phyloP scores from a whole-genome alignment of 495 filamentous ascomycete genomes.

The Hyaloscypha finlandica region DNA sequence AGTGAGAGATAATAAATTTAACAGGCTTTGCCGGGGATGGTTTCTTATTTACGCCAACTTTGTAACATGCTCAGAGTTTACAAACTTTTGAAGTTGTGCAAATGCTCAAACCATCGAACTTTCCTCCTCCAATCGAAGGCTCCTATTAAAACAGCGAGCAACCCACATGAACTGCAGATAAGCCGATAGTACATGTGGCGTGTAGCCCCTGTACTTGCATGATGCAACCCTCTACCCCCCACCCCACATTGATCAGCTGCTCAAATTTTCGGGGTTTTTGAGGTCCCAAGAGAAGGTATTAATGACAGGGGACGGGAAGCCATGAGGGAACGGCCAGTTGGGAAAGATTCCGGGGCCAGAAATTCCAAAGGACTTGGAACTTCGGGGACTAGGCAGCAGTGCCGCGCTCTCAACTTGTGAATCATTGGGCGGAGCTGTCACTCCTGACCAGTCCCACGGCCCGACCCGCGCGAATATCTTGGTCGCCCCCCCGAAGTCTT shows the following conservation, averaged over 20 bases:
- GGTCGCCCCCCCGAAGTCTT: neutral
- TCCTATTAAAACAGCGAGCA: conserved; percentile 5
- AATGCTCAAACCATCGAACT: neutral
- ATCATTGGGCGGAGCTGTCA: neutral
- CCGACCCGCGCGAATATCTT: neutral
- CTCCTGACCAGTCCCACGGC: neutral
- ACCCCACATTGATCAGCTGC: conserved; percentile 6
- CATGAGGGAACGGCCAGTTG: neutral
- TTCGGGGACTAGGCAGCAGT: neutral
- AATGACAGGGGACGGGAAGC: neutral
- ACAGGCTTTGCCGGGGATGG: neutral
- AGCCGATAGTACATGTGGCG: neutral
- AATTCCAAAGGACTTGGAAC: neutral
- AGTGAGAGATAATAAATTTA: neutral
- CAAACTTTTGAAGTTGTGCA: neutral
- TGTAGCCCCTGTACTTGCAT: neutral
- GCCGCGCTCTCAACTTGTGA: neutral
- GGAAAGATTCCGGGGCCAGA: neutral
- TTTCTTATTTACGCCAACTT: neutral
- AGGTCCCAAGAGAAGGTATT: neutral
- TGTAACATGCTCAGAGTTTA: neutral
- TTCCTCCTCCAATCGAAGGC: neutral
- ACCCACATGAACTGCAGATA: neutral
- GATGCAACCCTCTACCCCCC: neutral
- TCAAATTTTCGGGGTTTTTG: neutral